These are phyloP conservation scores for Quercus mongolica DNA, from an alignment of 306 rosid genomes.

Conservation along the genomic window DNA sequence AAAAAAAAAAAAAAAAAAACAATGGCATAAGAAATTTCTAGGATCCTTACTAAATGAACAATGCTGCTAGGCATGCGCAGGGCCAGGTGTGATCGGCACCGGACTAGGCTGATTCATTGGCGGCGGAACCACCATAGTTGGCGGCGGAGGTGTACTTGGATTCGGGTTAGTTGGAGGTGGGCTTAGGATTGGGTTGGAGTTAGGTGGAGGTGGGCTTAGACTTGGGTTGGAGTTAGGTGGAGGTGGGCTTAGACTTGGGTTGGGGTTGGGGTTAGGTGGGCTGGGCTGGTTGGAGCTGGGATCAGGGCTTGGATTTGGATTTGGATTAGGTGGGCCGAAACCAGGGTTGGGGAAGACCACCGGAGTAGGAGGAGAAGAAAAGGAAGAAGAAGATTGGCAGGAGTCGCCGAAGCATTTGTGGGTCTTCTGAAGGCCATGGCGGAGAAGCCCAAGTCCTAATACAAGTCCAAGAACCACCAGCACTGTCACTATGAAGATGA, in stretches of 20 bases:
- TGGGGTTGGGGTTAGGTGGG: constrained; percentile 20
- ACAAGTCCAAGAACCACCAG: constrained; percentile 64
- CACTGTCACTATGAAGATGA: constrained; percentile 82
- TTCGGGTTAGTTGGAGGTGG: constrained; percentile 15
- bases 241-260: constrained; percentile 9
- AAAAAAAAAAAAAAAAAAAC: not conserved
- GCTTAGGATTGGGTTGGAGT: constrained; percentile 17
- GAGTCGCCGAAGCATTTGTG: constrained; percentile 54
- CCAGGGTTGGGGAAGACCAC: constrained; percentile 41
- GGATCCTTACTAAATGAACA: not conserved
- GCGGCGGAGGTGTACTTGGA: constrained; percentile 26
- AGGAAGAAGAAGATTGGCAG: constrained; percentile 19
- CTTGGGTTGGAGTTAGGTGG: not conserved
- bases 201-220: constrained; percentile 14
- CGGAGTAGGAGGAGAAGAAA: constrained; percentile 43
- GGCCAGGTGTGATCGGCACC: constrained; percentile 43
- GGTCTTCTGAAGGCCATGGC: constrained; percentile 37
- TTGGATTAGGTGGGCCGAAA: constrained; percentile 24
- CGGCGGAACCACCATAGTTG: constrained; percentile 29
- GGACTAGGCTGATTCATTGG: constrained; percentile 50
- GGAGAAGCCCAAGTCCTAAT: constrained; percentile 63
- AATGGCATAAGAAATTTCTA: constrained; percentile 5
- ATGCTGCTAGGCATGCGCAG: constrained; percentile 44
- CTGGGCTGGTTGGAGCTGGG: constrained; percentile 35
- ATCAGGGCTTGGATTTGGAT: not conserved